These are phyloP conservation scores for Colletotrichum godetiae DNA, from an alignment of 2,329 filamentous ascomycete species.

Conservation along the genomic window DNA sequence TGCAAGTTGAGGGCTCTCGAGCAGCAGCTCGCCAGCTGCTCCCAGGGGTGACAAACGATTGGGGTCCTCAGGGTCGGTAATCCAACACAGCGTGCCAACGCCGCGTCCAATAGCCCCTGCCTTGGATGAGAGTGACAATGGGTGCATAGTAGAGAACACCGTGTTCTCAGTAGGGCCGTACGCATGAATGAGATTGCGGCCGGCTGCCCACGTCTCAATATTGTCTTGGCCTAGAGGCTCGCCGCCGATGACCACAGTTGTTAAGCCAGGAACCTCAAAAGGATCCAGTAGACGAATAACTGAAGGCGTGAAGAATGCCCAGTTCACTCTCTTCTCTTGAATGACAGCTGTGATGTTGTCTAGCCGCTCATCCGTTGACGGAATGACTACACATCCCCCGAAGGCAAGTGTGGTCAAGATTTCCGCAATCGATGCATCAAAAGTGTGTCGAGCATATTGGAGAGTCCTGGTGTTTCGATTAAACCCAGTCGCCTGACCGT, in stretches of 20 bases:
- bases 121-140: not conserved
- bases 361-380: conserved; percentile 60
- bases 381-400: conserved; percentile 71
- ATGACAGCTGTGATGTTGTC: conserved; percentile 63
- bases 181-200: conserved; percentile 32
- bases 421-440: conserved; percentile 47
- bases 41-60: conserved; percentile 18
- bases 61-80: conserved; percentile 15
- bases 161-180: conserved; percentile 40
- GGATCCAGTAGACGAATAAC: conserved; percentile 59
- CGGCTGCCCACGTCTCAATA: conserved; percentile 36
- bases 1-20: conserved; percentile 26
- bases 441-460: conserved; percentile 24
- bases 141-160: conserved; percentile 36
- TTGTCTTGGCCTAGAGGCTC: conserved; percentile 39
- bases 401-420: conserved; percentile 62
- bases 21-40: conserved; percentile 23
- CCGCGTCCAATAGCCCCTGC: conserved; percentile 18
- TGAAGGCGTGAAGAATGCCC: conserved; percentile 67
- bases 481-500: conserved; percentile 20
- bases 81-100: conserved; percentile 19
- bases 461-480: not conserved
- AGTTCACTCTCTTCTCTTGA: conserved; percentile 59
- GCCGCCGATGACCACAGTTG: conserved; percentile 47
- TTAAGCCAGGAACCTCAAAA: conserved; percentile 47